Percentiles rank a stretch among this genome's conserved stretches.
Conservation (phyloP, 2,329 filamentous ascomycete genomes). For the Didymella sp. region DNA sequence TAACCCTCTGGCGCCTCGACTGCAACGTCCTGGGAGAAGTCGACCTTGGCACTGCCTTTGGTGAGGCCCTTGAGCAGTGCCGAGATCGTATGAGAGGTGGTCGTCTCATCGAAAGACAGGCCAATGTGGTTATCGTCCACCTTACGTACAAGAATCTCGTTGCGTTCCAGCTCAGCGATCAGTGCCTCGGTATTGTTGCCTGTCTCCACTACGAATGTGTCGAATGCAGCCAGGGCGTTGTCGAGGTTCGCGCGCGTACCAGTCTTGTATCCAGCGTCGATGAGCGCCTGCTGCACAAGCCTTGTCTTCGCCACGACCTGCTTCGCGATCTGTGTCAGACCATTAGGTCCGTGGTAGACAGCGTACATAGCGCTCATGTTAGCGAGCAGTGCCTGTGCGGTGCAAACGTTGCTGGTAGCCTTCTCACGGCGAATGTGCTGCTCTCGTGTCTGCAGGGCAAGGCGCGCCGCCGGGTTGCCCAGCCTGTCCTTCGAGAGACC, state of each 20-base stretch:
- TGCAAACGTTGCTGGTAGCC: constrained; percentile 97
- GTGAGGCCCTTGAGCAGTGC: constrained; percentile 62
- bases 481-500: constrained; percentile 90
- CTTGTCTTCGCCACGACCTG: constrained; percentile 75
- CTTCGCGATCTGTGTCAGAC: constrained; percentile 83
- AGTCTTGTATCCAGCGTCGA: constrained; percentile 69
- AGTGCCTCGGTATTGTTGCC: constrained; percentile 60
- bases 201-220: constrained; percentile 74
- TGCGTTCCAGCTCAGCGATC: constrained; percentile 59
- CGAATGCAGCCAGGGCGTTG: constrained; percentile 71
- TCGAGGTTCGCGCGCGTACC: constrained; percentile 63
- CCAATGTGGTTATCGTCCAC: constrained; percentile 68
- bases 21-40: constrained; percentile 23
- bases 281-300: constrained; percentile 70
- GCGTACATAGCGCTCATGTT: constrained; percentile 98
- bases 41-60: constrained; percentile 25
- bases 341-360: constrained; percentile 87
- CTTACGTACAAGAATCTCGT: constrained; percentile 68
- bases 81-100: constrained; percentile 62
- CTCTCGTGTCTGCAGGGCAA: constrained; percentile 90
- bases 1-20: constrained; percentile 60
- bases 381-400: constrained; percentile 88
- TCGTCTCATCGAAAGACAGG: constrained; percentile 81
- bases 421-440: constrained; percentile 97
- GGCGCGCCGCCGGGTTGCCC: constrained; percentile 78